Conservation (phyloP, 345 rosid species). For the Luvunga scandens region DNA sequence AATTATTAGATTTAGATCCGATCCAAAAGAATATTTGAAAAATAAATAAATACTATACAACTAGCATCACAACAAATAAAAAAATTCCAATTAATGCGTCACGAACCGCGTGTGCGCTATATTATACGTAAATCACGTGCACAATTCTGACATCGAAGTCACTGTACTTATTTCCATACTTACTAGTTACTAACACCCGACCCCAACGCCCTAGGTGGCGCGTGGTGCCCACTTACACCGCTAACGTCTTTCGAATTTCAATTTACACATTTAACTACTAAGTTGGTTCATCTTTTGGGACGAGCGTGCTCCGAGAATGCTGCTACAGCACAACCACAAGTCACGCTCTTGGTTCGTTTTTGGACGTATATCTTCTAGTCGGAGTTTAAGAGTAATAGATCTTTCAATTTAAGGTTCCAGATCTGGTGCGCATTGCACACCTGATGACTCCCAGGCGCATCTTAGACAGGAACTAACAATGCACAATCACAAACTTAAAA, state of each 20-base stretch:
- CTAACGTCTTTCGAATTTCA: not conserved
- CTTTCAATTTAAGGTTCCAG: constrained; percentile 2
- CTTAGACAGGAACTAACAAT: not conserved
- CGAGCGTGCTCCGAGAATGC: no score
- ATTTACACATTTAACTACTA: no score
- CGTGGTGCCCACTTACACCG: not conserved
- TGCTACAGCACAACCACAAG: no score
- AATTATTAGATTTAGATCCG: not conserved
- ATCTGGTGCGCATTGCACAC: constrained; percentile 24
- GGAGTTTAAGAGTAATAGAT: not conserved
- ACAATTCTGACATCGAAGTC: not conserved
- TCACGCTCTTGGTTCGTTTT: no score
- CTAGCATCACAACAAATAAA: not conserved
- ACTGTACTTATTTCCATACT: not conserved
- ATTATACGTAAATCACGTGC: not conserved
- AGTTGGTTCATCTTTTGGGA: no score
- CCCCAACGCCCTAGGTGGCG: not conserved
- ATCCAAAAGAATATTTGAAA: not conserved
- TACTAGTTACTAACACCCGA: not conserved
- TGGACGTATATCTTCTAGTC: no score
- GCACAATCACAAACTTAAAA: not conserved
- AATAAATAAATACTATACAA: no score
- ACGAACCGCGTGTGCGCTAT: not conserved
- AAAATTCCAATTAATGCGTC: not conserved
- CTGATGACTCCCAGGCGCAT: not conserved